phyloP scores from a whole-genome alignment of 495 filamentous ascomycete species.

The Aspergillus leporis region DNA sequence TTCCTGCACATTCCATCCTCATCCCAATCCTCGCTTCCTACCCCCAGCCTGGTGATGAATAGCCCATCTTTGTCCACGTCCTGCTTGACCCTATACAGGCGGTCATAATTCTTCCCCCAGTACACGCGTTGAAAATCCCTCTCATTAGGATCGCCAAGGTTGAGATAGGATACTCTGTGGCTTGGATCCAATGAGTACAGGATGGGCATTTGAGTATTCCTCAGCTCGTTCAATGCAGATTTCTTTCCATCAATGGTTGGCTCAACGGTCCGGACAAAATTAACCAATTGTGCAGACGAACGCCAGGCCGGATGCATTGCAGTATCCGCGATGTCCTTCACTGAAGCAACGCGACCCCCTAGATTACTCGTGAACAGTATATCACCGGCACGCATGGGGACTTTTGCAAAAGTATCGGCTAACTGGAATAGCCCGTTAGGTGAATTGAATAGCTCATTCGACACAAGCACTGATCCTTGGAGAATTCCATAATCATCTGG shows the following conservation, averaged over 20 bases:
- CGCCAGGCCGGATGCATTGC: slow-evolving; percentile 11
- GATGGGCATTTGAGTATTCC: background rate
- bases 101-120: slow-evolving; percentile 51
- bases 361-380: slow-evolving; percentile 3
- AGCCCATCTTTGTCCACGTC: slow-evolving; percentile 9
- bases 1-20: slow-evolving; percentile 14
- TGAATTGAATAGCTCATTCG: background rate
- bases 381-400: background rate
- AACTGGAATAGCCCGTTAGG: background rate
- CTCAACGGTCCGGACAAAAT: background rate
- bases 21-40: slow-evolving; percentile 23
- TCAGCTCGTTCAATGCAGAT: background rate
- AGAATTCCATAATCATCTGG: background rate
- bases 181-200: background rate
- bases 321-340: slow-evolving; percentile 2
- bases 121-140: slow-evolving; percentile 44
- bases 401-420: background rate
- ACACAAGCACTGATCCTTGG: background rate
- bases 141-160: slow-evolving; percentile 47
- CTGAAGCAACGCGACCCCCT: slow-evolving; percentile 9
- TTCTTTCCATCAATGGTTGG: background rate
- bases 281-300: background rate
- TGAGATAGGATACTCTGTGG: slow-evolving; percentile 28
- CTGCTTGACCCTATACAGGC: slow-evolving; percentile 46
- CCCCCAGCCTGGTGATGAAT: slow-evolving; percentile 13